Conservation (phyloP, 2,329 filamentous ascomycete genomes). For the Phyllosticta citrichinensis region DNA sequence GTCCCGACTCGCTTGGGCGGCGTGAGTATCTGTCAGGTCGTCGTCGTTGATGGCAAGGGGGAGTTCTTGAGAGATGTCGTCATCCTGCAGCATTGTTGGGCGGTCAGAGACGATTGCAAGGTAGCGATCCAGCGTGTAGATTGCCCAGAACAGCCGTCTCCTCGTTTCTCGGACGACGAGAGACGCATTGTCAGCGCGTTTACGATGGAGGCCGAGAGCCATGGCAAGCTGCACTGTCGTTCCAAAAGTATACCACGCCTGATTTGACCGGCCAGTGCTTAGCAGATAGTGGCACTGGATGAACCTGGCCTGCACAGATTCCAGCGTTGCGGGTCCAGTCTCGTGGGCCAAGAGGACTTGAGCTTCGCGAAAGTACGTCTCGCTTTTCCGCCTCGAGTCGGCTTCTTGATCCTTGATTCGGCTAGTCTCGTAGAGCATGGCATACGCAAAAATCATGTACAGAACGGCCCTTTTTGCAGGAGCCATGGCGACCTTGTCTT, state of each 20-base stretch:
- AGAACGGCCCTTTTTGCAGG: conserved; percentile 29
- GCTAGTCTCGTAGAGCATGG: conserved; percentile 26
- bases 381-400: conserved; percentile 24
- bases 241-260: conserved; percentile 52
- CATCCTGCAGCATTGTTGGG: conserved; percentile 51
- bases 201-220: conserved; percentile 25
- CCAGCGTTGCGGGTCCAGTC: conserved; percentile 43
- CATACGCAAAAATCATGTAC: conserved; percentile 33
- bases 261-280: conserved; percentile 49
- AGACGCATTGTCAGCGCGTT: background rate
- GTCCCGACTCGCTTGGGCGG: conserved; percentile 14
- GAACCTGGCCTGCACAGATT: conserved; percentile 48
- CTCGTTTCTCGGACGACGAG: conserved; percentile 40
- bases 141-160: conserved; percentile 52
- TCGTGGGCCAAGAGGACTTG: conserved; percentile 40
- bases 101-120: conserved; percentile 53
- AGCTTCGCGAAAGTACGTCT: conserved; percentile 34
- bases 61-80: conserved; percentile 54
- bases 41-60: conserved; percentile 48
- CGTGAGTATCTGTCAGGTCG: conserved; percentile 40
- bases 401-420: background rate
- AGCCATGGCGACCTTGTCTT: conserved; percentile 8
- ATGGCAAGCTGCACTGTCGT: conserved; percentile 45
- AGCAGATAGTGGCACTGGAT: conserved; percentile 50
- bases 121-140: conserved; percentile 54